phyloP scores from a whole-genome alignment of 1,139 yeast species.

The Geotrichum phurueaensis region DNA sequence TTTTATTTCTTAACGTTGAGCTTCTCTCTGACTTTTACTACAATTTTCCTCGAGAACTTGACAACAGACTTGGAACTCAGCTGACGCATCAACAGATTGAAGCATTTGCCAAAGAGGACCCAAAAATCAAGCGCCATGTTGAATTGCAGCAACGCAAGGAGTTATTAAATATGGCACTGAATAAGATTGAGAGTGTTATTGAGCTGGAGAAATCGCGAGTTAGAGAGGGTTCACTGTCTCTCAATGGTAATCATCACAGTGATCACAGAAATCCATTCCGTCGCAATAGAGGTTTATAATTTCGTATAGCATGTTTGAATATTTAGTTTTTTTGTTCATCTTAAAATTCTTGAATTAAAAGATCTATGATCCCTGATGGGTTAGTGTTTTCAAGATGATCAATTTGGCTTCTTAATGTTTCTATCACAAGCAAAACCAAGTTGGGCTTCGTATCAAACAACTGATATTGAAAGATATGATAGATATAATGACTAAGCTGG shows the following conservation, averaged over 20 bases:
- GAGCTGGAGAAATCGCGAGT: conserved; percentile 50
- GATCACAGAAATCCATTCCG: background rate
- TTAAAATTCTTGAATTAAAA: background rate
- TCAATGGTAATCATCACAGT: background rate
- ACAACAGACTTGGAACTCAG: conserved; percentile 58
- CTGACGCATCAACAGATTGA: conserved; percentile 76
- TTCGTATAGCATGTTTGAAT: background rate
- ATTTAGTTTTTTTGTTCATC: background rate
- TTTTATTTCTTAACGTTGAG: conserved; percentile 87
- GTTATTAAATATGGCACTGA: conserved; percentile 72
- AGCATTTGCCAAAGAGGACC: conserved; percentile 89
- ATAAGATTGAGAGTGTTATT: conserved; percentile 81
- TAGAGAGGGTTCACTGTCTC: background rate
- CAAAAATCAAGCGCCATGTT: conserved; percentile 80
- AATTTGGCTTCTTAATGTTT: too few relatives aligned
- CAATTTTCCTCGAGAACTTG: conserved; percentile 91
- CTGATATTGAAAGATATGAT: background rate
- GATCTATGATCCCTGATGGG: background rate
- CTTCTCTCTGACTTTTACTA: conserved; percentile 89
- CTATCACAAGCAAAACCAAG: too few relatives aligned
- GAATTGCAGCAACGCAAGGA: conserved; percentile 92
- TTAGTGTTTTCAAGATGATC: too few relatives aligned
- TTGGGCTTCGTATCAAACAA: background rate
- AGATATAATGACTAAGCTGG: background rate
- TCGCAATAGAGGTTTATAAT: background rate